Conservation (phyloP, 2,329 filamentous ascomycete genomes). For the Bipolaris bicolor region DNA sequence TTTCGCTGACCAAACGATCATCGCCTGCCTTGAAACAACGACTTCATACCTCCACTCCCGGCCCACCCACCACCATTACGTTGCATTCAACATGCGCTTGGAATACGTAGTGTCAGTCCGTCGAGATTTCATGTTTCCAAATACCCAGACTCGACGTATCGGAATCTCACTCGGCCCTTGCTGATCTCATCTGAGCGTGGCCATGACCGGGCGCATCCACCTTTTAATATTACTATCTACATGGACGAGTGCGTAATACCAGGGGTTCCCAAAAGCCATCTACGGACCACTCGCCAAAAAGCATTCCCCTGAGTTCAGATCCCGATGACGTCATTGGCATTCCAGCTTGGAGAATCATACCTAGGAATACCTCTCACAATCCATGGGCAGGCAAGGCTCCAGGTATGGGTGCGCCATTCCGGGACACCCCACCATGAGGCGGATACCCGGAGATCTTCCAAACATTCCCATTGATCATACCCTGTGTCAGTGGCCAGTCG, state of each 20-base stretch:
- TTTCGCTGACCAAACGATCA: conserved; percentile 4
- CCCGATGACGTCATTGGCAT: neutral
- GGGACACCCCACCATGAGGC: neutral
- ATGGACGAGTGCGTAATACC: neutral
- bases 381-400: neutral
- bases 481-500: neutral
- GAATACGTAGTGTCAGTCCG: neutral
- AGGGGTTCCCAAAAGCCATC: neutral
- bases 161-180: neutral
- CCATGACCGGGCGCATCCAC: neutral
- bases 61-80: conserved; percentile 3
- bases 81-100: neutral
- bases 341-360: neutral
- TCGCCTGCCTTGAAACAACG: neutral
- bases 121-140: neutral
- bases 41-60: conserved; percentile 6
- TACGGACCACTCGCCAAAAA: neutral
- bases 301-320: neutral
- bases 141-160: neutral
- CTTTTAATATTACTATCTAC: neutral
- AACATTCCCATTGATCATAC: neutral
- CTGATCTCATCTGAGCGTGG: neutral
- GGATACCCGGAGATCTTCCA: neutral
- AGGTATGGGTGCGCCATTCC: neutral
- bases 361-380: neutral